These are phyloP conservation scores for Auricularia cornea DNA, from an alignment of 768 basidiomycete genomes.

Conservation along the genomic window DNA sequence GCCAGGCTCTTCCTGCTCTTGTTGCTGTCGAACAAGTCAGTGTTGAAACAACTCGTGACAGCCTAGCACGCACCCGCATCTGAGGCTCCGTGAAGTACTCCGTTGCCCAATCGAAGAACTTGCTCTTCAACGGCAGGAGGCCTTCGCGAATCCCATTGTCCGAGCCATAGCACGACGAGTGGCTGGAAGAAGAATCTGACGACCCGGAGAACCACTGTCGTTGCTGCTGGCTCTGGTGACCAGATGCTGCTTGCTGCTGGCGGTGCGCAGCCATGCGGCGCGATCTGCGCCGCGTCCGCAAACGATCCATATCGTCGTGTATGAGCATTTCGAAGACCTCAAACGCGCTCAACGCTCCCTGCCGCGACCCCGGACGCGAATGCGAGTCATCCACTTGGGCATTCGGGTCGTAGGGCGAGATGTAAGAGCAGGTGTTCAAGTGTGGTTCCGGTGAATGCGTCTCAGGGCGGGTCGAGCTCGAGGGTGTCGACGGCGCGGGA, in stretches of 20 bases:
- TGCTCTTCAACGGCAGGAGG: conserved; percentile 80
- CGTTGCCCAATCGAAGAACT: conserved; percentile 91
- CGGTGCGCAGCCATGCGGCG: conserved; percentile 1
- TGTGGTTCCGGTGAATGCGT: conserved; percentile 27
- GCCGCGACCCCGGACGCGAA: conserved; percentile 19
- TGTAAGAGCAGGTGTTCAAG: conserved; percentile 66
- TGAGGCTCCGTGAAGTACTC: conserved; percentile 99
- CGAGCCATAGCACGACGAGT: conserved; percentile 17
- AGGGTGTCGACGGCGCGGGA: neutral
- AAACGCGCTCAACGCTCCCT: conserved; percentile 54
- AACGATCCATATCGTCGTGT: conserved; percentile 90
- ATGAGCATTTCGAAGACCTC: conserved; percentile 84
- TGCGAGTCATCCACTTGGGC: conserved; percentile 18
- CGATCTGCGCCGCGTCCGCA: conserved; percentile 57
- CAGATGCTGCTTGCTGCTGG: conserved; percentile 1
- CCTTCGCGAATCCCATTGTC: conserved; percentile 57
- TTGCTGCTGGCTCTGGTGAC: conserved; percentile 6
- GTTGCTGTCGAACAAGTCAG: conserved; percentile 48
- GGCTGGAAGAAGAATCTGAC: neutral
- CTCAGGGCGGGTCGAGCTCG: neutral
- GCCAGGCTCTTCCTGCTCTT: conserved; percentile 93
- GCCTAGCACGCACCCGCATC: conserved; percentile 68
- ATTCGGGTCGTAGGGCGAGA: conserved; percentile 50
- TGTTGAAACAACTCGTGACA: neutral
- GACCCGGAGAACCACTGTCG: conserved; percentile 19